A percentile compares a stretch with the other conserved stretches of the same genome.
phyloP scores from a whole-genome alignment of 345 rosid genomes.

The Eucalyptus caleyi region DNA sequence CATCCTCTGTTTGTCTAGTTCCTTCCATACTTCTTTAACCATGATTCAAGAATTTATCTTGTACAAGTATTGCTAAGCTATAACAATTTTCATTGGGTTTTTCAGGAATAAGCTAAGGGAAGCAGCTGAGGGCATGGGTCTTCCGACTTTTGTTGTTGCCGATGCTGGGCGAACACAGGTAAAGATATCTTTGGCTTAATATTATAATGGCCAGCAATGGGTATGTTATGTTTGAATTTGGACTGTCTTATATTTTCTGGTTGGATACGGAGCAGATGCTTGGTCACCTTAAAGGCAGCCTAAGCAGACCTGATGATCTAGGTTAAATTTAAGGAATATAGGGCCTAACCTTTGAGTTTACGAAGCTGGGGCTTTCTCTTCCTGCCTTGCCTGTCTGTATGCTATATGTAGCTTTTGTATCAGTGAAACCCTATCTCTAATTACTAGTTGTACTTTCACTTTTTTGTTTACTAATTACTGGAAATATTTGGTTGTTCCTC shows the following conservation, averaged over 20 bases:
- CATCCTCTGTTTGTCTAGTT: not conserved
- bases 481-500: not conserved
- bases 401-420: not conserved
- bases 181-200: not conserved
- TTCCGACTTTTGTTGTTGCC: constrained; percentile 87
- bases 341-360: not conserved
- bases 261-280: not conserved
- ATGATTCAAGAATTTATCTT: not conserved
- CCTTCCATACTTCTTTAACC: not conserved
- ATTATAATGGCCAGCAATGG: not conserved
- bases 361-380: not conserved
- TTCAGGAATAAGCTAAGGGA: constrained; percentile 62
- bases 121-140: constrained; percentile 72
- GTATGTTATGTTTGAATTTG: not conserved
- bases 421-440: not conserved
- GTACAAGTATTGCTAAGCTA: not conserved
- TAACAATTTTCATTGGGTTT: not conserved
- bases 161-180: constrained; percentile 97
- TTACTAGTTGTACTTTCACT: not conserved
- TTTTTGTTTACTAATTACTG: not conserved
- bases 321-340: not conserved
- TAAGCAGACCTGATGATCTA: not conserved
- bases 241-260: not conserved
- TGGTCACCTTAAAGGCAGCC: not conserved
- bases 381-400: not conserved